A percentile compares a stretch with the other conserved stretches of the same genome.
phyloP scores from a whole-genome alignment of 345 rosid genomes.

The Abelmoschus esculentus region DNA sequence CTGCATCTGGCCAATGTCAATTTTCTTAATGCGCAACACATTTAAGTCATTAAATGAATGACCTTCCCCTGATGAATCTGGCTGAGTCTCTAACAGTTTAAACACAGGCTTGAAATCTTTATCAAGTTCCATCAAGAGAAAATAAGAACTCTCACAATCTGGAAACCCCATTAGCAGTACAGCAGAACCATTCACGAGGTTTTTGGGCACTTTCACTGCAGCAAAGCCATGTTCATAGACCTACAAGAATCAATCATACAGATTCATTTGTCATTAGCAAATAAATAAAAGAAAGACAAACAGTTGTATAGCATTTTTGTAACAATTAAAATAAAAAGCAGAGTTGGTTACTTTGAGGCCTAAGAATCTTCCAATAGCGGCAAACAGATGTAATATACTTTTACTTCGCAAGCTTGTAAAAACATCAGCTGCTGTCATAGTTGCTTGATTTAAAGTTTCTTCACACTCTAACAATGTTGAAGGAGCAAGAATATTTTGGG shows the following conservation, averaged over 20 bases:
- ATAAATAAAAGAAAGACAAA: neutral
- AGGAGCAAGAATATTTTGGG: slow-evolving; percentile 54
- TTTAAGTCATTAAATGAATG: slow-evolving; percentile 46
- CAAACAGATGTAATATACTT: slow-evolving; percentile 78
- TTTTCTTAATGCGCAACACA: slow-evolving; percentile 54
- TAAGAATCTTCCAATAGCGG: slow-evolving; percentile 79
- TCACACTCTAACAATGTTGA: slow-evolving; percentile 60
- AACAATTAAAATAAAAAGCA: neutral
- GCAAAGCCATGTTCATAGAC: slow-evolving; percentile 74
- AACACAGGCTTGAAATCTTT: slow-evolving; percentile 87
- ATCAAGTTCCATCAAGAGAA: slow-evolving; percentile 80
- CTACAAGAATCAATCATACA: slow-evolving; percentile 37
- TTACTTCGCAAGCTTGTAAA: slow-evolving; percentile 75
- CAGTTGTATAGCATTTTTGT: neutral
- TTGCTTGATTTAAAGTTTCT: slow-evolving; percentile 91
- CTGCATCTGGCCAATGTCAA: slow-evolving; percentile 76
- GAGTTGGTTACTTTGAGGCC: slow-evolving; percentile 71
- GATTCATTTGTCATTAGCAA: slow-evolving; percentile 7
- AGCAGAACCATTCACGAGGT: slow-evolving; percentile 44
- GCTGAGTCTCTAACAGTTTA: slow-evolving; percentile 59
- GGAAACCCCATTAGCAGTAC: slow-evolving; percentile 87
- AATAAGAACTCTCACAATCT: slow-evolving; percentile 72
- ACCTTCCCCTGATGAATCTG: slow-evolving; percentile 45
- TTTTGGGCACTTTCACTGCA: slow-evolving; percentile 58
- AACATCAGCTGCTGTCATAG: slow-evolving; percentile 63